These are phyloP conservation scores for Atalantia buxifolia DNA, from an alignment of 345 rosid species.

Conservation along the genomic window DNA sequence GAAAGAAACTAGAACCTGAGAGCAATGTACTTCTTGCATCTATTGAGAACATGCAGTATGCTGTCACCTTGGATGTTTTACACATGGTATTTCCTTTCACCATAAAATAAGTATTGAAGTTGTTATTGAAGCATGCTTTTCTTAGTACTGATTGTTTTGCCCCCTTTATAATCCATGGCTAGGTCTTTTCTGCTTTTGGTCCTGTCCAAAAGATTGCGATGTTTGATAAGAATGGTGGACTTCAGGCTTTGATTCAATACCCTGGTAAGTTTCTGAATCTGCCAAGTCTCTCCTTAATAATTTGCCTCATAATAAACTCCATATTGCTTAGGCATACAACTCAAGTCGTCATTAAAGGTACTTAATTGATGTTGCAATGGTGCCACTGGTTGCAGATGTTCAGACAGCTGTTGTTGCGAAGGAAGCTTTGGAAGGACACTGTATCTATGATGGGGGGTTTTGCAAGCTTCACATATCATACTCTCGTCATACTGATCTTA, in stretches of 20 bases:
- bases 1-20: slow-evolving; percentile 94
- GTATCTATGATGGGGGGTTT: slow-evolving; percentile 96
- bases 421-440: slow-evolving; percentile 98
- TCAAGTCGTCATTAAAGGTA: neutral
- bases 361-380: slow-evolving; percentile 5
- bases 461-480: slow-evolving; percentile 96
- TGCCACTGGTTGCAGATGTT: slow-evolving; percentile 58
- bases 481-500: slow-evolving; percentile 95
- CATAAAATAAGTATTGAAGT: neutral
- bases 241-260: slow-evolving; percentile 88
- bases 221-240: slow-evolving; percentile 97
- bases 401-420: slow-evolving; percentile 91
- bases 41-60: slow-evolving; percentile 99
- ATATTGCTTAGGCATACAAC: neutral
- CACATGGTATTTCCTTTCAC: slow-evolving; percentile 61
- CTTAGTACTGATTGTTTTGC: neutral
- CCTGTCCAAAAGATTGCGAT: slow-evolving; percentile 96
- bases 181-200: slow-evolving; percentile 96
- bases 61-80: slow-evolving; percentile 91
- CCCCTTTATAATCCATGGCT: neutral
- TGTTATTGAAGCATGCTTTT: slow-evolving; percentile 1
- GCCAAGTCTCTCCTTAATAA: neutral
- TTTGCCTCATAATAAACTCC: neutral
- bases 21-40: slow-evolving; percentile 99
- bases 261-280: slow-evolving; percentile 44